Base-by-base conservation (phyloP, 306 rosid genomes). In the Trichosanthes cucumerina region DNA sequence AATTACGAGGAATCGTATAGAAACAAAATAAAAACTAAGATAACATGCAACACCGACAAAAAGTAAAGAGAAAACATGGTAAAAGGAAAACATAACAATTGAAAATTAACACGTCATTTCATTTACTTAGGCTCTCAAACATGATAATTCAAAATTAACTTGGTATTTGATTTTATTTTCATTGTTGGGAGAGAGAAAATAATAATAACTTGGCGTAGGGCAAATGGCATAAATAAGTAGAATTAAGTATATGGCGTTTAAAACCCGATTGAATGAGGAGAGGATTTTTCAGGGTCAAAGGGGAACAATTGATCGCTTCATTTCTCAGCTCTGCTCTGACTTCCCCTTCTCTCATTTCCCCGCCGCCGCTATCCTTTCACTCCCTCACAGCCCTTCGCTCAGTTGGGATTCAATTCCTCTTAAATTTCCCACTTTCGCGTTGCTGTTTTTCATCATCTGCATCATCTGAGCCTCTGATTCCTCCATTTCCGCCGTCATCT, bases 351-450 rank as follows among this genome's bases (percentile, higher is more conserved):
- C 5, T 7, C n/a, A 16, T 26, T 64, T 49, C 28, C 33, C 58
- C 80, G 86, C 88, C 88, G 88, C 73, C 82, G 26, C 54, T 33
- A 3, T 23, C 75, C 47, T 7, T 63, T 16, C 39, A 2, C 78
- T 72, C 80, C 0, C 2, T 3, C 31, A 36, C 64, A 14, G 78
- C 26, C 36, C n/a, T 3, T 36, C 46, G 31, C 66, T 62, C 72
- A 5, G 10, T 11, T 78, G 46, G 80, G 33, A 0, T 46, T 14
- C 43, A 43, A 0, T 0, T 23, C 47, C 54, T 43, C 58, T 31
- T 65, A 56, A 21, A 34, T 65, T 52, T 16, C 81, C 75, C 57
- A 15, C 15, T 36, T 21, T 16, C 9, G 0, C 19, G 24, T n/a
- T 36, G 53, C n/a, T 65, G 1, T 31, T 66, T 38, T 47, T 78